A percentile compares a stretch with the other conserved stretches of the same genome.
These are phyloP conservation scores for Mediolabrus comicus DNA, from an alignment of 108 stramenopile genomes.

Conservation along the genomic window DNA sequence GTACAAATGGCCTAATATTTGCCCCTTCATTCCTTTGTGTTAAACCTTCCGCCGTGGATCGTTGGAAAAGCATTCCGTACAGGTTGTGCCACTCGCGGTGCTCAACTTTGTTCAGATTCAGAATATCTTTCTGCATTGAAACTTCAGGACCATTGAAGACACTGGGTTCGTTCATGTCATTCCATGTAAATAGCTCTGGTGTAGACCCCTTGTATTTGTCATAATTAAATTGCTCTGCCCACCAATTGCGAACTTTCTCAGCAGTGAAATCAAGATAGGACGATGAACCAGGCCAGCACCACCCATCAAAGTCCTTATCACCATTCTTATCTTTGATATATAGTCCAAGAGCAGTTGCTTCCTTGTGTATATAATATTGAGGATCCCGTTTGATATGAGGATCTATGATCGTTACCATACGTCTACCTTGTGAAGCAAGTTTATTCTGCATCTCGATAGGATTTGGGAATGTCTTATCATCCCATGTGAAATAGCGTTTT, in stretches of 20 bases:
- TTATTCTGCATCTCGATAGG: conserved; percentile 93
- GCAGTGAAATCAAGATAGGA: conserved; percentile 99
- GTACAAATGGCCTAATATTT: conserved; percentile 93
- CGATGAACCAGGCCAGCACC: conserved; percentile 99
- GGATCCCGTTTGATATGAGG: conserved; percentile 98
- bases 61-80: conserved; percentile 98
- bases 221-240: conserved; percentile 95
- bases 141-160: conserved; percentile 99
- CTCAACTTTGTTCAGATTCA: conserved; percentile 89
- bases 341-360: conserved; percentile 88
- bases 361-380: conserved; percentile 92
- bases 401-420: conserved; percentile 99
- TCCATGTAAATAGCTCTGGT: conserved; percentile 95
- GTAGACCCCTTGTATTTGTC: conserved; percentile 93
- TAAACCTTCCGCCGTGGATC: conserved; percentile 93
- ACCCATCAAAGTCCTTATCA: conserved; percentile 95
- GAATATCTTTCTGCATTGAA: conserved; percentile 91
- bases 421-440: conserved; percentile 85
- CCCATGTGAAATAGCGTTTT: conserved; percentile 99
- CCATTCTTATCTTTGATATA: conserved; percentile 96
- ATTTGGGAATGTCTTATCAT: conserved; percentile 90
- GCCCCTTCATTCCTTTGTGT: conserved; percentile 67
- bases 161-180: conserved; percentile 98
- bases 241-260: conserved; percentile 91
- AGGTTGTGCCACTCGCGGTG: conserved; percentile 99